phyloP scores from a whole-genome alignment of 495 filamentous ascomycete genomes.

The Talaromyces proteolyticus region DNA sequence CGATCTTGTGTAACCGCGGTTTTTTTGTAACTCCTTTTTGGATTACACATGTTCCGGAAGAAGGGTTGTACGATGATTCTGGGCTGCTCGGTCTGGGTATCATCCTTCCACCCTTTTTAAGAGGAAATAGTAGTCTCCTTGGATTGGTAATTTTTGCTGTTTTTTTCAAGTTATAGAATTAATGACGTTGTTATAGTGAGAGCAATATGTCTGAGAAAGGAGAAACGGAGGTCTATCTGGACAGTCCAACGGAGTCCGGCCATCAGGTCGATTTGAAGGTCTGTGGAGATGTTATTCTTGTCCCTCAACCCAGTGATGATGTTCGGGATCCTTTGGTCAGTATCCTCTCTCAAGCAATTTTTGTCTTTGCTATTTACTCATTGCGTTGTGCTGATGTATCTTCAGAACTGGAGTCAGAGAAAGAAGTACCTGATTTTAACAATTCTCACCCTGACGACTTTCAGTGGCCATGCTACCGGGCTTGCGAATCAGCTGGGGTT shows the following conservation, averaged over 20 bases:
- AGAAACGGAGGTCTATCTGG: not conserved
- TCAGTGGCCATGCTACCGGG: conserved; percentile 7
- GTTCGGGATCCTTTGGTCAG: conserved; percentile 14
- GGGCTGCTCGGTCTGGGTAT: too few relatives aligned
- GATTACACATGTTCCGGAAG: too few relatives aligned
- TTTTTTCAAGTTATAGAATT: too few relatives aligned
- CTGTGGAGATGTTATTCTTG: conserved; percentile 9
- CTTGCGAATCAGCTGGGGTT: conserved; percentile 14
- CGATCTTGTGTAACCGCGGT: too few relatives aligned
- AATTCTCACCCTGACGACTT: conserved; percentile 9
- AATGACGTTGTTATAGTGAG: too few relatives aligned
- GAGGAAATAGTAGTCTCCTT: too few relatives aligned
- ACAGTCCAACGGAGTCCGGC: not conserved
- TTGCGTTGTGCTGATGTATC: not conserved
- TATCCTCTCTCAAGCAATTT: conserved; percentile 9
- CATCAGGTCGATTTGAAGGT: not conserved
- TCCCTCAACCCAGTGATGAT: conserved; percentile 16
- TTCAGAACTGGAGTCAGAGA: conserved; percentile 6
- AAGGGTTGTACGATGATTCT: too few relatives aligned
- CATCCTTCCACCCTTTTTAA: too few relatives aligned
- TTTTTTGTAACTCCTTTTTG: too few relatives aligned
- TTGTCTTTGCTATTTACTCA: not conserved
- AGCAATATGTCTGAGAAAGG: not conserved
- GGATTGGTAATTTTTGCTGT: too few relatives aligned
- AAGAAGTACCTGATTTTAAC: conserved; percentile 9